phyloP scores from a whole-genome alignment of 257 asterid genomes.

The Capsicum baccatum region DNA sequence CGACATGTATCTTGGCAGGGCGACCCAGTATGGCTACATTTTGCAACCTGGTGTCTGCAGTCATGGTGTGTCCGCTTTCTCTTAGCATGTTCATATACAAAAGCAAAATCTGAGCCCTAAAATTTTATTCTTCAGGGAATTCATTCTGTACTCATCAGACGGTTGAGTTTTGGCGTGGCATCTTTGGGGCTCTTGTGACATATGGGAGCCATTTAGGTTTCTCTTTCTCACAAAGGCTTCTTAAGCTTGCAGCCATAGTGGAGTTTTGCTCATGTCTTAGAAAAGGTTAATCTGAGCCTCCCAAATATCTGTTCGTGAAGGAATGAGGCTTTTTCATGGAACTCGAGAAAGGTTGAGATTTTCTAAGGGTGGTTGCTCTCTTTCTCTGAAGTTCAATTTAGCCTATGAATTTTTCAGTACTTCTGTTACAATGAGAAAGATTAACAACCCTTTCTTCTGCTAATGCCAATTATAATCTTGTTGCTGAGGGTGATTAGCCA shows the following conservation, averaged over 20 bases:
- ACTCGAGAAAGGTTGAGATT: slow-evolving; percentile 8
- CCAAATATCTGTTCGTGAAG: neutral
- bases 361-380: slow-evolving; percentile 12
- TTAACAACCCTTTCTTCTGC: slow-evolving; percentile 22
- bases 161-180: neutral
- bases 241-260: neutral
- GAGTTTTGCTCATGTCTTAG: neutral
- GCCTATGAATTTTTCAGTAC: neutral
- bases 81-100: neutral
- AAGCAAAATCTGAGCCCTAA: neutral
- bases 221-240: neutral
- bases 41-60: slow-evolving; percentile 29
- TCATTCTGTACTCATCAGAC: neutral
- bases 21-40: neutral
- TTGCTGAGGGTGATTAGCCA: neutral
- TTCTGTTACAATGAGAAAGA: neutral
- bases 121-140: neutral
- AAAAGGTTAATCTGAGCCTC: too few relatives aligned
- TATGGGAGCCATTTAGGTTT: neutral
- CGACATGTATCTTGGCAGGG: neutral
- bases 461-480: neutral
- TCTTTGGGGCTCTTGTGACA: neutral
- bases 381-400: slow-evolving; percentile 23
- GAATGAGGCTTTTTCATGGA: slow-evolving; percentile 1
- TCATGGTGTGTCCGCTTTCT: slow-evolving; percentile 28